Evolutionary conservation across 2,329 filamentous ascomycete genomes (phyloP).

Genomic region (Thermothelomyces thermophilus): DNA sequence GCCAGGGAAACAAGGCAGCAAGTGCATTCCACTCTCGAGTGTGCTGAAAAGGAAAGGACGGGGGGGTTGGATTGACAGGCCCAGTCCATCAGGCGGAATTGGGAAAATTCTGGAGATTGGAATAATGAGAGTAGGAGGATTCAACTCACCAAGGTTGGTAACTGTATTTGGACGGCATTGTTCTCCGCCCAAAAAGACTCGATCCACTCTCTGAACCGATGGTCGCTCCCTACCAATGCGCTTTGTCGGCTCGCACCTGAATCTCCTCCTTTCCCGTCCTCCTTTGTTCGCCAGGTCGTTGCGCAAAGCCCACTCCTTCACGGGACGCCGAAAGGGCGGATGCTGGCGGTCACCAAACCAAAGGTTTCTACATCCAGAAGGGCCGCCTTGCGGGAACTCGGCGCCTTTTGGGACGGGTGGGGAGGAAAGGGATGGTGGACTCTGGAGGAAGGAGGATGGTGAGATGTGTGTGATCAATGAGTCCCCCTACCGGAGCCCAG

Average conservation of each 20-base stretch:
- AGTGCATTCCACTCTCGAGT: neutral
- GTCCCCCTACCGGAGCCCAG: constrained; percentile 6
- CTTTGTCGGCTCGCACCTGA: neutral
- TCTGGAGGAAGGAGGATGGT: neutral
- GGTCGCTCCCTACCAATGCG: constrained; percentile 10
- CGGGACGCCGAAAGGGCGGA: constrained; percentile 24
- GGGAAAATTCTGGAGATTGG: neutral
- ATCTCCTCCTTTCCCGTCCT: neutral
- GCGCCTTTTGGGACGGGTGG: constrained; percentile 10
- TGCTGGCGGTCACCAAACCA: constrained; percentile 16
- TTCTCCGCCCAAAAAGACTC: constrained; percentile 5
- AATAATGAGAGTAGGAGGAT: neutral
- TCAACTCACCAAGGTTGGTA: constrained; percentile 25
- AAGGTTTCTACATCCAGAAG: constrained; percentile 22
- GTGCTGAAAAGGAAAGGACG: neutral
- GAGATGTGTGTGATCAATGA: constrained; percentile 1
- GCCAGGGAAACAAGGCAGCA: neutral
- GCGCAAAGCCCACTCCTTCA: constrained; percentile 21
- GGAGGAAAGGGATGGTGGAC: neutral
- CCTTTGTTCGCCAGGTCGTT: constrained; percentile 3
- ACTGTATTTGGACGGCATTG: constrained; percentile 24
- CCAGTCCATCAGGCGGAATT: neutral
- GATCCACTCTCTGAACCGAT: constrained; percentile 6
- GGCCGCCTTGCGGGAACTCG: constrained; percentile 14
- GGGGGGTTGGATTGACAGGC: neutral